A percentile compares a stretch with the other conserved stretches of the same genome.
These are phyloP conservation scores for Starmerella geochares DNA, from an alignment of 805 yeast species.

Conservation along the genomic window DNA sequence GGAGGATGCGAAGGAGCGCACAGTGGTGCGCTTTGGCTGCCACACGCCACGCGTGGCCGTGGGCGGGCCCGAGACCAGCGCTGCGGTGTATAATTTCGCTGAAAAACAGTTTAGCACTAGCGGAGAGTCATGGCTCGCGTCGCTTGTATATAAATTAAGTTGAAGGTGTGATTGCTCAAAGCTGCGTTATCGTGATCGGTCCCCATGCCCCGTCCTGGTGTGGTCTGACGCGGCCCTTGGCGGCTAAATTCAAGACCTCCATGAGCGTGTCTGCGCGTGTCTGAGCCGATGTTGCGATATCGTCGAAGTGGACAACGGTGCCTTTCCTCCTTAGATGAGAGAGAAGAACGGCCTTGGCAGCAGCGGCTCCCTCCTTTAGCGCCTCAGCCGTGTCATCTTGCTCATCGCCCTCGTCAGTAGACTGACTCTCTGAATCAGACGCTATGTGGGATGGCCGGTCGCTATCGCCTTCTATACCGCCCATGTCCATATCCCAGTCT, in stretches of 20 bases:
- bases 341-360: conserved; percentile 11
- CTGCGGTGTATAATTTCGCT: neutral
- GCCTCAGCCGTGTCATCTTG: conserved; percentile 19
- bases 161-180: neutral
- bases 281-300: conserved; percentile 9
- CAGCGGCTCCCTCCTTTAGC: conserved; percentile 12
- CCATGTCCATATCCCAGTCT: conserved; percentile 9
- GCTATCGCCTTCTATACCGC: neutral
- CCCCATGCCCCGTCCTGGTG: conserved; percentile 19
- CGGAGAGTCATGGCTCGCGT: conserved; percentile 7
- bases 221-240: conserved; percentile 12
- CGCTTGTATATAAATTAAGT: conserved; percentile 1
- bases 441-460: neutral
- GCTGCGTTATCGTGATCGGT: conserved; percentile 8
- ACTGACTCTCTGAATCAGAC: neutral
- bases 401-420: conserved; percentile 9
- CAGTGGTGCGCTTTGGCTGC: neutral
- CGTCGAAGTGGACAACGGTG: conserved; percentile 8
- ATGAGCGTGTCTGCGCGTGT: conserved; percentile 19
- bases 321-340: conserved; percentile 7
- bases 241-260: conserved; percentile 20
- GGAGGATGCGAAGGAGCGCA: neutral
- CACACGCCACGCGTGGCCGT: conserved; percentile 3
- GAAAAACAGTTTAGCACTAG: conserved; percentile 5
- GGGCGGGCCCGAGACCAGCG: neutral